Base-by-base conservation (phyloP, 23 red algal genomes). In the Gracilaria caudata region DNA sequence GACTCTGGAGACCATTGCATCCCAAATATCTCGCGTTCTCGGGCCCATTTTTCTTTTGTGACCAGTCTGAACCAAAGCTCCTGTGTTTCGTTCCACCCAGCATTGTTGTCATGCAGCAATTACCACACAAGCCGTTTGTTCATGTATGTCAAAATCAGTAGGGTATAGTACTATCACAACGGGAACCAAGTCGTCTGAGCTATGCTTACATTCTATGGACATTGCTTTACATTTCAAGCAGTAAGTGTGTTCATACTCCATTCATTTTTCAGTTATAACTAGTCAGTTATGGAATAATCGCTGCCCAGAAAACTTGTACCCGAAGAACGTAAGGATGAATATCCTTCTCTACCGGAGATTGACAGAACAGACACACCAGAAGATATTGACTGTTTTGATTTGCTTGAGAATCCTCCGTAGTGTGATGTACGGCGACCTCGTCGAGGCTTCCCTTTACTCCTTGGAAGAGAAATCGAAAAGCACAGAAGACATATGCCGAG, bases 11-110 rank as follows among this genome's bases (percentile, higher is more conserved):
- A 28, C 33, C 19, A 21, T 79, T 32, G 72, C 79, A 20, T 21
- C 68, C 29, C 32, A 61, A 59, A 56, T 89, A 20, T 89, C 72
- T 47, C 63, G 34, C 37, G 35, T 89, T 43, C 55, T 89, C 4
- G 85, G 53, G 11, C 46, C 41, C 24, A 53, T 54, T 17, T 89
- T 79, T 11, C 49, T 33, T 73, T 24, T 75, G 20, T 21, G 70
- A 49, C n/a, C 7, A 12, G 24, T 14, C 38, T 4, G 47, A 17
- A 75, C 10, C 2, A 30, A 6, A 24, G 10, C 13, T 33, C 26
- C 36, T 30, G 26, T 8, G 61, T 33, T 30, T 66, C 30, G 28
- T 66, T 33, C 29, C 14, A 19, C n/a, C n/a, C n/a, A n/a, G n/a
- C n/a, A n/a, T n/a, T n/a, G n/a, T n/a, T n/a, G n/a, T 66, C 61